Percentiles rank a stretch among this genome's conserved stretches.
phyloP scores from a whole-genome alignment of 805 yeast genomes.

The Brettanomyces sp. region DNA sequence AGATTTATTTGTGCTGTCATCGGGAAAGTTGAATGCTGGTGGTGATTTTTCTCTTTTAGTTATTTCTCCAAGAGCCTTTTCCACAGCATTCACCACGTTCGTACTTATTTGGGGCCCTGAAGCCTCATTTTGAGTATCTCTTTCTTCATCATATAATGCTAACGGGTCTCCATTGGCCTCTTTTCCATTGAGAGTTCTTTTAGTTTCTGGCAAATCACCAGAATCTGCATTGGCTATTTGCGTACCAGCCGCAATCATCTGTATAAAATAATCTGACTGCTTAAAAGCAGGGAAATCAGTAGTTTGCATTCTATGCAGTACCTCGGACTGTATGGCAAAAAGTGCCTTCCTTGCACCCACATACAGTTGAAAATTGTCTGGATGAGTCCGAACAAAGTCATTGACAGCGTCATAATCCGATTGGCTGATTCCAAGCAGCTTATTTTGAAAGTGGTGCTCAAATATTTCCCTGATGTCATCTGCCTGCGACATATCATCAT shows the following conservation, averaged over 20 bases:
- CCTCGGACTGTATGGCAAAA: conserved; percentile 47
- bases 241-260: conserved; percentile 36
- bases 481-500: conserved; percentile 29
- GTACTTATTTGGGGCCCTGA: conserved; percentile 28
- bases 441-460: conserved; percentile 29
- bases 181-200: conserved; percentile 9
- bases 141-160: conserved; percentile 22
- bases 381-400: conserved; percentile 23
- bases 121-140: conserved; percentile 25
- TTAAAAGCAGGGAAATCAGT: conserved; percentile 53
- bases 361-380: conserved; percentile 27
- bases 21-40: background rate
- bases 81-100: conserved; percentile 50
- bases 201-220: background rate
- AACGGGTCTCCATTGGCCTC: conserved; percentile 24
- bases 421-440: conserved; percentile 21
- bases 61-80: conserved; percentile 56
- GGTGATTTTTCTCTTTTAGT: conserved; percentile 26
- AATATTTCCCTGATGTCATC: conserved; percentile 48
- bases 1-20: background rate
- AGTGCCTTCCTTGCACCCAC: conserved; percentile 48
- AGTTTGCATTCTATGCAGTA: conserved; percentile 40
- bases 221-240: background rate
- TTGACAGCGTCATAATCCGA: conserved; percentile 27
- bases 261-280: conserved; percentile 44